Percentiles rank a stretch among this genome's conserved stretches.
These are phyloP conservation scores for Botrytis porri DNA, from an alignment of 2,329 filamentous ascomycete genomes.

Conservation along the genomic window DNA sequence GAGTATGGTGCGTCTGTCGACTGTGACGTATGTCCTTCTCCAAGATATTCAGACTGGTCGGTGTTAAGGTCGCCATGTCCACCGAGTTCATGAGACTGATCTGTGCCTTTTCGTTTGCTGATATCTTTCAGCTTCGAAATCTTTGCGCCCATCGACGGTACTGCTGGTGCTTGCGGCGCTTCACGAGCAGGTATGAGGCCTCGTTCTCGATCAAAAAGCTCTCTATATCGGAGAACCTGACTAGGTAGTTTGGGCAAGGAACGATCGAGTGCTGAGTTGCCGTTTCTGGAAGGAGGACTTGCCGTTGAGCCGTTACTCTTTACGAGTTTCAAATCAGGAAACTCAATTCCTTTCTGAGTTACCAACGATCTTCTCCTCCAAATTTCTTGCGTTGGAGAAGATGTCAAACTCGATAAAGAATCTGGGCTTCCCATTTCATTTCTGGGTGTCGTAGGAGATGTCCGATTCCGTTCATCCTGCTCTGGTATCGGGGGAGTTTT, in stretches of 20 bases:
- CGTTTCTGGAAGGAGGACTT: conserved; percentile 29
- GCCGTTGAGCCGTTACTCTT: conserved; percentile 38
- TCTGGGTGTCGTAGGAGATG: conserved; percentile 19
- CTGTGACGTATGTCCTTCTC: background rate
- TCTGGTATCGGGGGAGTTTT: conserved; percentile 30
- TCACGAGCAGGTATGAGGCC: conserved; percentile 34
- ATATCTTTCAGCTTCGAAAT: conserved; percentile 35
- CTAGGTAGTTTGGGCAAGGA: conserved; percentile 25
- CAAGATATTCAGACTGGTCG: background rate
- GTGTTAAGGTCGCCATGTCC: background rate
- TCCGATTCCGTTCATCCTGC: conserved; percentile 27
- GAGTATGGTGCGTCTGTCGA: background rate
- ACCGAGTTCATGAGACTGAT: conserved; percentile 18
- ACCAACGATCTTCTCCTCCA: conserved; percentile 35
- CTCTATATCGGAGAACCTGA: conserved; percentile 25
- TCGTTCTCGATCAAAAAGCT: conserved; percentile 28
- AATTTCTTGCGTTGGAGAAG: conserved; percentile 31
- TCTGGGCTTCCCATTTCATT: conserved; percentile 17
- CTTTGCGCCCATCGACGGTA: conserved; percentile 33
- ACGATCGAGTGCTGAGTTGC: conserved; percentile 24
- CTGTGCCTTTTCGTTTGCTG: conserved; percentile 27
- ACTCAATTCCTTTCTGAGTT: conserved; percentile 30
- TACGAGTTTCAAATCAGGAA: conserved; percentile 35
- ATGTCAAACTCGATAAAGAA: conserved; percentile 25
- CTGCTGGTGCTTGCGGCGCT: conserved; percentile 32